These are phyloP conservation scores for Thielaviopsis punctulata DNA, from an alignment of 2,329 filamentous ascomycete species.

Conservation along the genomic window DNA sequence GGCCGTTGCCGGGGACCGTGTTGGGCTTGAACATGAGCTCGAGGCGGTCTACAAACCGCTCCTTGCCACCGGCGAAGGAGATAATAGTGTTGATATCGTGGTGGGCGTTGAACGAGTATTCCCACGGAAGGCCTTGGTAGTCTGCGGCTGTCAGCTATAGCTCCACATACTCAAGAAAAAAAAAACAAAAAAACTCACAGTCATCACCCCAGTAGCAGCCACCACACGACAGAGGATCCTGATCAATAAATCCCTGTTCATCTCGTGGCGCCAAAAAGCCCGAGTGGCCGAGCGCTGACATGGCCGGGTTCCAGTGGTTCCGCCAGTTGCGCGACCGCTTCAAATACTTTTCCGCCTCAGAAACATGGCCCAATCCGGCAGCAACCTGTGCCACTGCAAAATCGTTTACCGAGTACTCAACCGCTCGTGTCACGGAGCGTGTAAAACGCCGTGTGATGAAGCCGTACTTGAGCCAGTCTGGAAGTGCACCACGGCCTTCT, in stretches of 20 bases:
- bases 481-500: constrained; percentile 49
- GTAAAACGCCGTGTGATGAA: constrained; percentile 47
- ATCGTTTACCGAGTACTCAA: constrained; percentile 55
- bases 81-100: constrained; percentile 45
- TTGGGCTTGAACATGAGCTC: constrained; percentile 42
- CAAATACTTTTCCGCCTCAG: constrained; percentile 41
- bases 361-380: constrained; percentile 30
- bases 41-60: constrained; percentile 38
- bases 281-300: constrained; percentile 39
- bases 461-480: constrained; percentile 47
- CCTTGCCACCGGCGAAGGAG: constrained; percentile 33
- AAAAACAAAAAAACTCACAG: constrained; percentile 19
- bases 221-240: constrained; percentile 41
- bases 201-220: constrained; percentile 50
- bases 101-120: constrained; percentile 55
- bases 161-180: too few relatives aligned
- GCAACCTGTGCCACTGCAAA: constrained; percentile 51
- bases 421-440: constrained; percentile 44
- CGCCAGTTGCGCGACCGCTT: constrained; percentile 50
- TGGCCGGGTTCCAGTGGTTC: constrained; percentile 50
- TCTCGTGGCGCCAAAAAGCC: constrained; percentile 49
- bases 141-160: constrained; percentile 13
- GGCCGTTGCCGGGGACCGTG: constrained; percentile 23
- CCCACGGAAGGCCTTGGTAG: constrained; percentile 45
- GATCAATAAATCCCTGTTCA: constrained; percentile 32